These are phyloP conservation scores for Ceratobasidium sp. DNA, from an alignment of 1,284 basidiomycete species.

Conservation along the genomic window DNA sequence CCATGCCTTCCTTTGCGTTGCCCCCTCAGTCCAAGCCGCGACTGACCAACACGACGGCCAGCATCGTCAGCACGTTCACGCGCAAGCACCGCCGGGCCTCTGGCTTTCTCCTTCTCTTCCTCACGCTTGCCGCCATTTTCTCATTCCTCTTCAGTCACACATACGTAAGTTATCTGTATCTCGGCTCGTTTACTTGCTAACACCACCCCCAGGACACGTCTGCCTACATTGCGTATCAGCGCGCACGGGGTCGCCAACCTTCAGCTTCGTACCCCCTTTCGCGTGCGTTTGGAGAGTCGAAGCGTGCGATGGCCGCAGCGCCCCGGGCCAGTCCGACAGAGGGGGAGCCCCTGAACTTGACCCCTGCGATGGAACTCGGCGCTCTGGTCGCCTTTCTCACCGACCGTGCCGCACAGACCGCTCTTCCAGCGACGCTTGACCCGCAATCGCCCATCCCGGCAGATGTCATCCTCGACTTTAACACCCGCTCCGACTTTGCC, in stretches of 20 bases:
- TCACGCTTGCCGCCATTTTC: conserved; percentile 42
- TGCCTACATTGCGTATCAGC: conserved; percentile 7
- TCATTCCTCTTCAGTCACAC: conserved; percentile 32
- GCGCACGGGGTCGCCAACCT: conserved; percentile 12
- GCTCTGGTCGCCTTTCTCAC: conserved; percentile 83
- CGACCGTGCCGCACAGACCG: conserved; percentile 77
- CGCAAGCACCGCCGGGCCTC: conserved; percentile 45
- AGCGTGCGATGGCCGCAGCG: neutral
- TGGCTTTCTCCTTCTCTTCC: conserved; percentile 39
- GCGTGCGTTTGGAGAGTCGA: conserved; percentile 17
- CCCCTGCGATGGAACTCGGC: conserved; percentile 76
- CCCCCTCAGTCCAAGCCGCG: conserved; percentile 16
- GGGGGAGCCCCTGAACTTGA: conserved; percentile 49
- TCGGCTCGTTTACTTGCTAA: neutral
- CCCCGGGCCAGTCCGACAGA: neutral
- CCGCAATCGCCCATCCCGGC: conserved; percentile 78
- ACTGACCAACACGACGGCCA: neutral
- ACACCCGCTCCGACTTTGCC: conserved; percentile 66
- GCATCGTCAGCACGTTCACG: conserved; percentile 22
- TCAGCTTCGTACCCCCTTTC: conserved; percentile 26
- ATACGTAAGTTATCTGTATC: neutral
- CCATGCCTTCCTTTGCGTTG: conserved; percentile 29
- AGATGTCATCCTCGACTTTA: conserved; percentile 84
- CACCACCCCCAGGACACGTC: conserved; percentile 13
- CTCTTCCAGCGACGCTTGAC: conserved; percentile 76